Conservation (phyloP, 202 grass and related monocot genomes). For the Schoenoplectus triqueter region DNA sequence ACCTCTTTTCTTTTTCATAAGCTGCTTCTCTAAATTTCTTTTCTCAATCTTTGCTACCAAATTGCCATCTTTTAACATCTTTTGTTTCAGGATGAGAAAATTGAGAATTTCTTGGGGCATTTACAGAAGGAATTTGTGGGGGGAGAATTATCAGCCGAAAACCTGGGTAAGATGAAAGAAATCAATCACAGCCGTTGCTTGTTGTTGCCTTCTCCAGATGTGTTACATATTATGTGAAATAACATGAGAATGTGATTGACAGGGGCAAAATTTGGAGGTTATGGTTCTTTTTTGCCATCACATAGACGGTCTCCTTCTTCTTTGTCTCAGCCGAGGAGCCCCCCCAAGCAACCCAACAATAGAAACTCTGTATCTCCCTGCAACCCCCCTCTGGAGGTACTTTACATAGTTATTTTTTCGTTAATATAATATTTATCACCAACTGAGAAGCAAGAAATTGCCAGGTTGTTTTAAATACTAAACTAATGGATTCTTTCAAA, state of each 20-base stretch:
- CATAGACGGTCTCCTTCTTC: conserved; percentile 85
- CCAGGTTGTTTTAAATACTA: conserved; percentile 10
- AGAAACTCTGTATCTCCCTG: conserved; percentile 67
- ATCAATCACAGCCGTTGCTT: conserved; percentile 27
- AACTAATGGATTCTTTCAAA: conserved; percentile 8
- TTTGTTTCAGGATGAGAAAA: conserved; percentile 79
- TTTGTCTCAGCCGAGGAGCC: conserved; percentile 64
- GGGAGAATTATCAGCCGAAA: conserved; percentile 75
- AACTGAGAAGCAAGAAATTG: conserved; percentile 40
- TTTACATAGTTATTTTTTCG: conserved; percentile 40
- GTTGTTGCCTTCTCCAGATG: conserved; percentile 36
- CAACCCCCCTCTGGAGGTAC: conserved; percentile 66
- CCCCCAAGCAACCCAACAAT: conserved; percentile 47
- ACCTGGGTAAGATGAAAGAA: conserved; percentile 67
- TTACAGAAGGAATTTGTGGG: conserved; percentile 93
- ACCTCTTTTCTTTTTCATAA: not conserved
- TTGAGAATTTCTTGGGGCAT: conserved; percentile 82
- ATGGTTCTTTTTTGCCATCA: conserved; percentile 95
- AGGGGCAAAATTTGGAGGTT: conserved; percentile 97
- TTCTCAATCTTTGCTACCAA: conserved; percentile 31
- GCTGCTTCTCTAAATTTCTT: conserved; percentile 9
- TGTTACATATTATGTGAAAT: conserved; percentile 38
- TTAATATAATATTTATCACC: conserved; percentile 39
- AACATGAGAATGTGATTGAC: conserved; percentile 44
- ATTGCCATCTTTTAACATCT: conserved; percentile 36